Percentiles rank a stretch among this genome's conserved stretches.
Evolutionary conservation across 495 filamentous ascomycete species (phyloP).

Genomic region (Aeminium ludgeri): DNA sequence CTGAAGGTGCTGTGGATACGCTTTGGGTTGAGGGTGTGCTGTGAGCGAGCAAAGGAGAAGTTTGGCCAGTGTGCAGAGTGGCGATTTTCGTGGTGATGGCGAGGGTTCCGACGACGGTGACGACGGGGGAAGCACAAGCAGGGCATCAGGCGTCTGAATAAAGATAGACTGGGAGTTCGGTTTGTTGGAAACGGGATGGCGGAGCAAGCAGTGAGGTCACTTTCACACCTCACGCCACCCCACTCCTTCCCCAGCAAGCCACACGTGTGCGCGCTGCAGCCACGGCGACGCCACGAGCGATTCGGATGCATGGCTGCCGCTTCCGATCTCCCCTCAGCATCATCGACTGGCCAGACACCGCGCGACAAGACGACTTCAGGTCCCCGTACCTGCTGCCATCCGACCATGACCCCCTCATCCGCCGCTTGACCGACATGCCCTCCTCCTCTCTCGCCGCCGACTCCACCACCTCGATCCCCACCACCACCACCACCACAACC

Average conservation of each 20-base stretch:
- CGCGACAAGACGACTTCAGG: no score
- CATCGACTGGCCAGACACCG: no score
- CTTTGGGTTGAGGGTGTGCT: conserved; percentile 5
- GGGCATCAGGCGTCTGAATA: neutral
- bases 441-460: neutral
- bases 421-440: neutral
- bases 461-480: neutral
- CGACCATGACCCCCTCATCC: neutral
- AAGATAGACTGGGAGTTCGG: neutral
- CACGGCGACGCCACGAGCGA: no score
- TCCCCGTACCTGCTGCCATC: no score
- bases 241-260: no score
- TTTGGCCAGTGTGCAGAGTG: conserved; percentile 11
- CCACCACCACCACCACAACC: neutral
- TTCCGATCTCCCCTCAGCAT: no score
- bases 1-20: conserved; percentile 7
- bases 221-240: no score
- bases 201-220: neutral
- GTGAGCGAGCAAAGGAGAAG: conserved; percentile 9
- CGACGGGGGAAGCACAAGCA: conserved; percentile 5
- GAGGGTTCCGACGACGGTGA: no score
- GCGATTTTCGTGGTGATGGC: neutral
- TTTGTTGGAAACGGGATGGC: neutral
- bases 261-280: no score
- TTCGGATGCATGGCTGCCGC: no score